These are phyloP conservation scores for Diplodia corticola DNA, from an alignment of 2,329 filamentous ascomycete species.

Conservation along the genomic window DNA sequence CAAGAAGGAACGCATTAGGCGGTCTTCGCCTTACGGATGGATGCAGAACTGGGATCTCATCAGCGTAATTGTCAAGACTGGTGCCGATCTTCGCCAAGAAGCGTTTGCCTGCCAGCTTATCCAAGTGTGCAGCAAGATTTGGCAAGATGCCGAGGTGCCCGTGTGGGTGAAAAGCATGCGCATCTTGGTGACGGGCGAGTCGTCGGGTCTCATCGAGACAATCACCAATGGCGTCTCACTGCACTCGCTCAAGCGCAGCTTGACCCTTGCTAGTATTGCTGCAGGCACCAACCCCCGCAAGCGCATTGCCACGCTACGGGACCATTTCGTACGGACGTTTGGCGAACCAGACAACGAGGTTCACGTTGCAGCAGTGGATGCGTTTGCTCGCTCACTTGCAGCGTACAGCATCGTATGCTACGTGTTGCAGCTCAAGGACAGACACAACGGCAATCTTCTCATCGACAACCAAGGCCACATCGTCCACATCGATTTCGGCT, in stretches of 20 bases:
- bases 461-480: constrained; percentile 85
- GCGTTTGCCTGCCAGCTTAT: constrained; percentile 87
- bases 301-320: constrained; percentile 75
- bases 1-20: constrained; percentile 80
- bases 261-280: constrained; percentile 74
- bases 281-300: constrained; percentile 71
- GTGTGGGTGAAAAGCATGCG: constrained; percentile 92
- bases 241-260: constrained; percentile 78
- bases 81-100: constrained; percentile 78
- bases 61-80: constrained; percentile 85
- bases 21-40: constrained; percentile 81
- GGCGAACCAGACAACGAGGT: constrained; percentile 67
- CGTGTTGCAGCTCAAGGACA: constrained; percentile 79
- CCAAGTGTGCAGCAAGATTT: constrained; percentile 77
- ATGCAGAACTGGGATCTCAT: constrained; percentile 89
- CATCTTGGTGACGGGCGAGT: constrained; percentile 82
- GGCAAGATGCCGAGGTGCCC: constrained; percentile 69
- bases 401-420: constrained; percentile 86
- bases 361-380: constrained; percentile 71
- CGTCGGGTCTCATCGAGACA: constrained; percentile 80
- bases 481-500: constrained; percentile 86
- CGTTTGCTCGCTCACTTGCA: constrained; percentile 78
- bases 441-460: constrained; percentile 83
- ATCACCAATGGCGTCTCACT: constrained; percentile 88
- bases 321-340: constrained; percentile 80